Percentiles rank a stretch among this genome's conserved stretches.
Conservation (phyloP, 2,329 filamentous ascomycete species). For the Sporothrix globosa region DNA sequence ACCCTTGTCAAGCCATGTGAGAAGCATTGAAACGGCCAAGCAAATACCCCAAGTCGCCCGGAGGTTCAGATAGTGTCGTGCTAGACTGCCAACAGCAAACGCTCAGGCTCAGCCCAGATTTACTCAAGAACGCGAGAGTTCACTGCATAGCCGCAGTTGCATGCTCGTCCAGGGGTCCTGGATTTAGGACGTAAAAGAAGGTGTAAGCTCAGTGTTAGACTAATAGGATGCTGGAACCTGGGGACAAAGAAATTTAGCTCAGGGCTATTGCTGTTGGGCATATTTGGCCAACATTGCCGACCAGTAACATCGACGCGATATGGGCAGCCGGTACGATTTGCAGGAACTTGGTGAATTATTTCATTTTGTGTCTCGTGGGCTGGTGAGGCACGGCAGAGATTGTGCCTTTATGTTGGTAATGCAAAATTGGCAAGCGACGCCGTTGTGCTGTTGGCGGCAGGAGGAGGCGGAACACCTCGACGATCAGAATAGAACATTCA, state of each 20-base stretch:
- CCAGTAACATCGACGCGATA: not conserved
- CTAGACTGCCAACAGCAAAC: not conserved
- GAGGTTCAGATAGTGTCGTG: not conserved
- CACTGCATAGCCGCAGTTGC: not conserved
- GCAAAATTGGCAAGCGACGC: no score
- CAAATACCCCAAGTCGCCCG: slow-evolving; percentile 20
- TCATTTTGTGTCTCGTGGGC: not conserved
- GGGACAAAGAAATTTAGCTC: not conserved
- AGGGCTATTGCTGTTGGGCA: slow-evolving; percentile 1
- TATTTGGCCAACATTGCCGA: not conserved
- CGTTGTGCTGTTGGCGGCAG: not conserved
- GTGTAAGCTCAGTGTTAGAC: not conserved
- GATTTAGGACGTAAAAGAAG: not conserved
- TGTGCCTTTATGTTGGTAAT: slow-evolving; percentile 1
- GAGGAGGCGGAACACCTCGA: not conserved
- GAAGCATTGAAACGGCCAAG: slow-evolving; percentile 30
- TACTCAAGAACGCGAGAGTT: not conserved
- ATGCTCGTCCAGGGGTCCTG: not conserved
- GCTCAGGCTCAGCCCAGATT: not conserved
- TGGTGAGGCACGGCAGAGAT: slow-evolving; percentile 1
- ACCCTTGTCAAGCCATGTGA: slow-evolving; percentile 34
- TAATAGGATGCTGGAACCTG: slow-evolving; percentile 14
- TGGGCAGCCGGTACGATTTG: slow-evolving; percentile 9
- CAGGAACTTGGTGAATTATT: not conserved
- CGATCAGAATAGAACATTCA: slow-evolving; percentile 21